A percentile compares a stretch with the other conserved stretches of the same genome.
Evolutionary conservation across 108 stramenopile genomes (phyloP).

Genomic region (Asterionellopsis glacialis): DNA sequence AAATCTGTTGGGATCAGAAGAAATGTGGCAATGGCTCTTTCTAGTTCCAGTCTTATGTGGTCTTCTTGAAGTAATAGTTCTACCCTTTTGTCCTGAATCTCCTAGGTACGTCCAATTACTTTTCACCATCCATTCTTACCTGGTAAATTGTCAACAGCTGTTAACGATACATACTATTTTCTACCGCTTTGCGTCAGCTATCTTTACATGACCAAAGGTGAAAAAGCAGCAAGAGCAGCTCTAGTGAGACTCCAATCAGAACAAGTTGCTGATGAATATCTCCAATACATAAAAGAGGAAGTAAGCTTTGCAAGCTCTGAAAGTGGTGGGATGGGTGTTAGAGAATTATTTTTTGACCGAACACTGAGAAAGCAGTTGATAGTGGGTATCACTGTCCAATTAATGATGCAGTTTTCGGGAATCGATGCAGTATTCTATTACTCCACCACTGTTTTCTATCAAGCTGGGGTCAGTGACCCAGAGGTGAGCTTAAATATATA

Average conservation of each 20-base stretch:
- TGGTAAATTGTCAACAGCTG: too few species aligned
- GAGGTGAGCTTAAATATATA: slow-evolving; percentile 1
- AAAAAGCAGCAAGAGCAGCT: slow-evolving; percentile 15
- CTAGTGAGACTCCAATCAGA: slow-evolving; percentile 10
- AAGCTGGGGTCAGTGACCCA: slow-evolving; percentile 26
- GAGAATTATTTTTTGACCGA: slow-evolving; percentile 14
- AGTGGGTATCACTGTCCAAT: slow-evolving; percentile 25
- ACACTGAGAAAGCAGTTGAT: slow-evolving; percentile 27
- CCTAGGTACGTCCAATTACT: slow-evolving; percentile 1
- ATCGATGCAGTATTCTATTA: slow-evolving; percentile 36
- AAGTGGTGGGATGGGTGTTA: slow-evolving; percentile 6
- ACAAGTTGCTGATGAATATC: slow-evolving; percentile 19
- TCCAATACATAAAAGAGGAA: slow-evolving; percentile 22
- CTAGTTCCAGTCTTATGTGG: slow-evolving; percentile 20
- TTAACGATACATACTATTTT: too few species aligned
- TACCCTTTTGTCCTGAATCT: slow-evolving; percentile 31
- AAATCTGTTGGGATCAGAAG: slow-evolving; percentile 19
- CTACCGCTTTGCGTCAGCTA: slow-evolving; percentile 4
- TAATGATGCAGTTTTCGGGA: slow-evolving; percentile 32
- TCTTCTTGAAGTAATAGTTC: slow-evolving; percentile 10
- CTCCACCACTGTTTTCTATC: slow-evolving; percentile 22
- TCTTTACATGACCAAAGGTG: slow-evolving; percentile 20
- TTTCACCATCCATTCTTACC: too few species aligned
- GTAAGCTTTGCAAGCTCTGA: not conserved
- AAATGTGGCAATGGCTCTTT: slow-evolving; percentile 28